Evolutionary conservation across 2,329 filamentous ascomycete genomes (phyloP), one percentile per base, ranked within the genome.

Genomic region (Apiospora saccharicola): DNA sequence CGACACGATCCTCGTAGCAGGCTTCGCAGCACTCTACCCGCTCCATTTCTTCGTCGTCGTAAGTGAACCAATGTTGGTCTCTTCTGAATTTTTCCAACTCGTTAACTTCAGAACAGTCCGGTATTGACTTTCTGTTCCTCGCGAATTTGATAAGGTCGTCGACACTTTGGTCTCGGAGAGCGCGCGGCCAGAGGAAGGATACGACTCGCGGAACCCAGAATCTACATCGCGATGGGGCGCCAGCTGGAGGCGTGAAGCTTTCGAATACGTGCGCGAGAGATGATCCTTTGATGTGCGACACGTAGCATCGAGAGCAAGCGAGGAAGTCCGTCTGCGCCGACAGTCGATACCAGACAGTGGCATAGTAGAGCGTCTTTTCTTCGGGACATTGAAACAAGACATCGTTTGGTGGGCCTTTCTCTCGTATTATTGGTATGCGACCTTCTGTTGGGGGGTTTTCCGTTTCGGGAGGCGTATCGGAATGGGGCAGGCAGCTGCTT

Each of bases 191-290:
- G 13, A 72, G 51, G 10, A 19, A n/a, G 0, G 37, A 30, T 19
- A 67, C 51, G 7, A 72, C 30, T 1, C 71, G 68, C 4, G 71
- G 71, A 44, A 53, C 68, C 67, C 71, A 72, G 51, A 72, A 72
- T 4, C 71, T 51, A 43, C 71, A 72, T 10, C 67, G 51, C 19
- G 49, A 61, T 12, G 71, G 71, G 4, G 69, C 53, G 5, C 71
- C 71, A 2, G 41, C 24, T 16, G 46, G 37, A 2, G 67, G 67
- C 43, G 26, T 61, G 71, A 72, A 72, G 19, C 71, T 22, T 8
- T 34, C 4, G 34, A 72, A 72, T n/a, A 16, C 2, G 6, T 69
- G 30, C 7, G 64, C 10, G 8, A 71, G 46, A 12, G 7, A n/a
- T 3, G 67, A 43, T 0, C 6, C 24, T 10, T 68, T 19, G 47